These are phyloP conservation scores for Lenzites betulinus DNA, from an alignment of 768 basidiomycete species.

Conservation along the genomic window DNA sequence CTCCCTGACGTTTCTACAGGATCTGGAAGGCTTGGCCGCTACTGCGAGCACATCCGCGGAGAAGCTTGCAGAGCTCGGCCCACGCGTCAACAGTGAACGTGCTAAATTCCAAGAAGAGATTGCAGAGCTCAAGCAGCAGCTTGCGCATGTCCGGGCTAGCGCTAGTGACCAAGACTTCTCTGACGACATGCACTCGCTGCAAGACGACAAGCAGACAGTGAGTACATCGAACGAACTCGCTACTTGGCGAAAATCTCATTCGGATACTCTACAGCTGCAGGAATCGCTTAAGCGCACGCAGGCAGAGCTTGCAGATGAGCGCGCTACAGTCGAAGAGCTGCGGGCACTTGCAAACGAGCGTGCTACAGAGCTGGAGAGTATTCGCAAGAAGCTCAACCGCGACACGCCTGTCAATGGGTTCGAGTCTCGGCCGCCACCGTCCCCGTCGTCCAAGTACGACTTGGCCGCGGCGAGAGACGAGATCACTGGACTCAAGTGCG, in stretches of 20 bases:
- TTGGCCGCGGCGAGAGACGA: conserved; percentile 56
- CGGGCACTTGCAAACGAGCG: conserved; percentile 41
- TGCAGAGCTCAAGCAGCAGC: conserved; percentile 47
- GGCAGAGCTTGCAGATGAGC: conserved; percentile 34
- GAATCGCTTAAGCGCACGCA: conserved; percentile 30
- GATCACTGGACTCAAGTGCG: conserved; percentile 81
- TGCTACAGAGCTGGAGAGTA: conserved; percentile 53
- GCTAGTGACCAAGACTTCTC: conserved; percentile 16
- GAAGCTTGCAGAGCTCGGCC: conserved; percentile 49
- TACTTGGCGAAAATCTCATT: background rate
- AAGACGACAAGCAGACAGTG: conserved; percentile 22
- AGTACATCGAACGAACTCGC: background rate
- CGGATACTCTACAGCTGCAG: conserved; percentile 12
- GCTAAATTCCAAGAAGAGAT: conserved; percentile 58
- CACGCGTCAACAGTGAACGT: conserved; percentile 53
- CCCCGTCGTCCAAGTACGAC: conserved; percentile 52
- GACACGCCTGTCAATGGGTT: conserved; percentile 51
- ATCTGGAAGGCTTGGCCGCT: conserved; percentile 58
- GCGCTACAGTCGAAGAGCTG: conserved; percentile 34
- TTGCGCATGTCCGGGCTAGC: conserved; percentile 40
- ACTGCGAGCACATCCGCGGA: conserved; percentile 32
- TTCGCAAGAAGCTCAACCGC: conserved; percentile 61
- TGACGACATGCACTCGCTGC: conserved; percentile 17
- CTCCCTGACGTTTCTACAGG: conserved; percentile 43
- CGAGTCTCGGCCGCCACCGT: conserved; percentile 33